A percentile compares a stretch with the other conserved stretches of the same genome.
Evolutionary conservation across 352 stramenopile genomes (phyloP).

Genomic region (Elongisporangium anandrum): DNA sequence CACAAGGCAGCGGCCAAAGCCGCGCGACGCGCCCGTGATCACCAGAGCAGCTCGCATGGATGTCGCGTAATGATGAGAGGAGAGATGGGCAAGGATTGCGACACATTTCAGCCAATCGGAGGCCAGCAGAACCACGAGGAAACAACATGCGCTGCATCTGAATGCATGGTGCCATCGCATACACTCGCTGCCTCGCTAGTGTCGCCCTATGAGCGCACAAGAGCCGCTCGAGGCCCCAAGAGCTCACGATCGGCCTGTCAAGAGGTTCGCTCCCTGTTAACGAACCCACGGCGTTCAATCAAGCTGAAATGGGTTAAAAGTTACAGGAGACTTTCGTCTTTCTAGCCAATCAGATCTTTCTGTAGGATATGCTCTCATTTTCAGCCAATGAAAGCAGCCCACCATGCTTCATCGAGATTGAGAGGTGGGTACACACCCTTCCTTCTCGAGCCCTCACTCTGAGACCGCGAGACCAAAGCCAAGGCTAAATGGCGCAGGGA

Average conservation of each 20-base stretch:
- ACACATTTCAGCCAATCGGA: not conserved
- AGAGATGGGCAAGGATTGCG: not conserved
- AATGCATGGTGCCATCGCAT: not conserved
- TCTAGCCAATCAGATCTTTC: not conserved
- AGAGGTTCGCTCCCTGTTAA: not conserved
- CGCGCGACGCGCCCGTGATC: constrained; percentile 57
- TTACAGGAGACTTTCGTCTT: not conserved
- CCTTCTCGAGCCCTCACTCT: not conserved
- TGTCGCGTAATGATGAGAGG: not conserved
- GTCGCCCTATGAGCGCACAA: no score
- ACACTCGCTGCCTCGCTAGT: not conserved
- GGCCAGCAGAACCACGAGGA: not conserved
- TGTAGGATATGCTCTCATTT: not conserved
- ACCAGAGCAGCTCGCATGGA: constrained; percentile 28
- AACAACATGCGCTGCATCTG: not conserved
- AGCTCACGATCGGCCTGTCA: not conserved
- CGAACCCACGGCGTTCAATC: not conserved
- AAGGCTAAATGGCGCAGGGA: not conserved
- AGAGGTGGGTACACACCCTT: not conserved
- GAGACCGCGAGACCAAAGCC: not conserved
- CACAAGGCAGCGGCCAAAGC: constrained; percentile 55
- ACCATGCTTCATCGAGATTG: not conserved
- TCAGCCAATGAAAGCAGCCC: not conserved
- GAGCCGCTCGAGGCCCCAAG: not conserved
- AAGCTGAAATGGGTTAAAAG: not conserved